Conservation (phyloP, 1,139 yeast genomes). For the Magnusiomyces paraingens region DNA sequence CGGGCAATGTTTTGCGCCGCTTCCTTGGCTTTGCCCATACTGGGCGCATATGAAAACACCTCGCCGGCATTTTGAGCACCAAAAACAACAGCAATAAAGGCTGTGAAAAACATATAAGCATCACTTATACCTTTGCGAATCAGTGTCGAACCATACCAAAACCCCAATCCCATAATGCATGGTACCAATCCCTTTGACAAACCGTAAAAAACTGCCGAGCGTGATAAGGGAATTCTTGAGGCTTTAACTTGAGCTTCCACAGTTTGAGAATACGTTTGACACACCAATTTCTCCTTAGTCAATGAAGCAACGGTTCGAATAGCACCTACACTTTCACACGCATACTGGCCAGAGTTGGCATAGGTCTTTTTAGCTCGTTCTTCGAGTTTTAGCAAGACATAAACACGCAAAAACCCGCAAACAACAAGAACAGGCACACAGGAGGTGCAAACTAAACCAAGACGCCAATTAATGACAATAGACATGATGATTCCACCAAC, state of each 20-base stretch:
- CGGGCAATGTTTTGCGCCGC: conserved; percentile 81
- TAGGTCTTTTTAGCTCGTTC: conserved; percentile 38
- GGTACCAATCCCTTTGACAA: conserved; percentile 35
- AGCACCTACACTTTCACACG: conserved; percentile 35
- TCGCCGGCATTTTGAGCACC: conserved; percentile 84
- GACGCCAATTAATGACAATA: conserved; percentile 59
- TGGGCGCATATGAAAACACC: conserved; percentile 83
- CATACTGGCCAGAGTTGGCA: conserved; percentile 34
- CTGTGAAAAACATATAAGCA: conserved; percentile 31
- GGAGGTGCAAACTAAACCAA: conserved; percentile 55
- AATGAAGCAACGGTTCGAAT: conserved; percentile 36
- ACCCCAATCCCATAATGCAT: conserved; percentile 36
- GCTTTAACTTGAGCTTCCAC: conserved; percentile 29
- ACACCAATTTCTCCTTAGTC: conserved; percentile 34
- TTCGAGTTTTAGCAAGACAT: conserved; percentile 67
- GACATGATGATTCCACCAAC: conserved; percentile 67
- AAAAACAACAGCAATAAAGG: conserved; percentile 51
- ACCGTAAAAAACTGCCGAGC: conserved; percentile 32
- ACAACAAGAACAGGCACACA: conserved; percentile 64
- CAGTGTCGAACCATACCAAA: conserved; percentile 37
- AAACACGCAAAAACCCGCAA: conserved; percentile 72
- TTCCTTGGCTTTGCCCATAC: conserved; percentile 40
- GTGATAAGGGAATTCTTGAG: conserved; percentile 26
- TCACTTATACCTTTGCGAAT: conserved; percentile 25
- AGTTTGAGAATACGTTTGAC: conserved; percentile 24